phyloP scores from a whole-genome alignment of 2,329 filamentous ascomycete genomes.

The Amesomyces nigricolor region DNA sequence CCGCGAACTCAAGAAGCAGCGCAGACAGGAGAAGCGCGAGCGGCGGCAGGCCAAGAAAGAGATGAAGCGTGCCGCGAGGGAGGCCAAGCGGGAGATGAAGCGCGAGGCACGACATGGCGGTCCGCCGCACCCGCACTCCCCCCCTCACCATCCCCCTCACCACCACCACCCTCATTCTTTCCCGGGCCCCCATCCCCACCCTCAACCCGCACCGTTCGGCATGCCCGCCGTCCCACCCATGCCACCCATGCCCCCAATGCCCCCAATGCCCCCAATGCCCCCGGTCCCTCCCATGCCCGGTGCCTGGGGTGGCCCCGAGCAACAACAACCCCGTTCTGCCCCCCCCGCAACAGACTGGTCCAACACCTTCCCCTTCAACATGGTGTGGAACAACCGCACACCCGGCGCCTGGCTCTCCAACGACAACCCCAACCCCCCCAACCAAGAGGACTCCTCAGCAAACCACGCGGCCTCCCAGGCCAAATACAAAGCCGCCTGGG shows the following conservation, averaged over 20 bases:
- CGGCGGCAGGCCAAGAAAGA: slow-evolving; percentile 22
- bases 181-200: neutral
- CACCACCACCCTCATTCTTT: neutral
- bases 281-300: neutral
- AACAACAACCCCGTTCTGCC: neutral
- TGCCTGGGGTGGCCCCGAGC: neutral
- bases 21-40: slow-evolving; percentile 30
- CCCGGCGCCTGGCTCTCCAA: slow-evolving; percentile 36
- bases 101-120: slow-evolving; percentile 1
- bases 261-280: too few relatives aligned
- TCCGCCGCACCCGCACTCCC: neutral
- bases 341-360: neutral
- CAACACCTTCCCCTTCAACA: neutral
- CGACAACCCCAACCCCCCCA: slow-evolving; percentile 4
- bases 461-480: slow-evolving; percentile 28
- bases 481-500: slow-evolving; percentile 35
- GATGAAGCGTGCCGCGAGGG: slow-evolving; percentile 15
- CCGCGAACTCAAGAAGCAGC: slow-evolving; percentile 31
- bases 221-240: slow-evolving; percentile 6
- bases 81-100: slow-evolving; percentile 8
- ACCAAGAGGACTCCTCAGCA: too few relatives aligned
- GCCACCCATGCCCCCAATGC: neutral
- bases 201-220: neutral
- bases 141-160: neutral
- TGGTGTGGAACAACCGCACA: neutral